Conservation (phyloP, 2,329 filamentous ascomycete genomes). For the Talaromyces sp. region DNA sequence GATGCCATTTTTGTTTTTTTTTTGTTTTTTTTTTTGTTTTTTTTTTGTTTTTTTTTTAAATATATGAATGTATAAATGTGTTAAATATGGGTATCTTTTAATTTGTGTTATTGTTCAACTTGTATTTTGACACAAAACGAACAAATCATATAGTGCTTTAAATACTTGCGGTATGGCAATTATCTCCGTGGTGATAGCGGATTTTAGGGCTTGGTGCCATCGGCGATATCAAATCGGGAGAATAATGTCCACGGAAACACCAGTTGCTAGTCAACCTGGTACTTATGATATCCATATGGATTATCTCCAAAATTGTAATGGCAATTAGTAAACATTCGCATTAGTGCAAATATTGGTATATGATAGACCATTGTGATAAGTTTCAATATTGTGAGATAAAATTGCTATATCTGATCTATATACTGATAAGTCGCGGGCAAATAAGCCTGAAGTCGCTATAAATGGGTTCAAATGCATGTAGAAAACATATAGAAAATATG, state of each 20-base stretch:
- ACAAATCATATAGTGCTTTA: background rate
- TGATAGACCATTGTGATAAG: background rate
- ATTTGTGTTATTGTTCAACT: background rate
- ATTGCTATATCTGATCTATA: background rate
- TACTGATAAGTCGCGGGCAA: background rate
- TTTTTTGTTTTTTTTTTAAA: background rate
- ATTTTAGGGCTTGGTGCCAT: background rate
- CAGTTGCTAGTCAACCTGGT: background rate
- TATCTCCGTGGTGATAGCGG: background rate
- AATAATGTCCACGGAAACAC: background rate
- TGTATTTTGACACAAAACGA: background rate
- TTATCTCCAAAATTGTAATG: background rate
- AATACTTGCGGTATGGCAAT: background rate
- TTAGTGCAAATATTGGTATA: background rate
- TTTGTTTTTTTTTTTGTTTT: background rate
- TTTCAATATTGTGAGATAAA: background rate
- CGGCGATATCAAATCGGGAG: background rate
- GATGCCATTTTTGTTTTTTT: background rate
- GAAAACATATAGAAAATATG: background rate
- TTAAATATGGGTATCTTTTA: no score
- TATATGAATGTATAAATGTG: no score
- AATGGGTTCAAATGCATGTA: background rate
- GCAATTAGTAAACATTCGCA: background rate
- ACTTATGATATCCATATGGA: no score
- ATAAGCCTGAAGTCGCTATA: background rate